Evolutionary conservation across 2,329 filamentous ascomycete species (phyloP), one percentile per base, ranked within the genome.

Genomic region (Aspergillus sp.): DNA sequence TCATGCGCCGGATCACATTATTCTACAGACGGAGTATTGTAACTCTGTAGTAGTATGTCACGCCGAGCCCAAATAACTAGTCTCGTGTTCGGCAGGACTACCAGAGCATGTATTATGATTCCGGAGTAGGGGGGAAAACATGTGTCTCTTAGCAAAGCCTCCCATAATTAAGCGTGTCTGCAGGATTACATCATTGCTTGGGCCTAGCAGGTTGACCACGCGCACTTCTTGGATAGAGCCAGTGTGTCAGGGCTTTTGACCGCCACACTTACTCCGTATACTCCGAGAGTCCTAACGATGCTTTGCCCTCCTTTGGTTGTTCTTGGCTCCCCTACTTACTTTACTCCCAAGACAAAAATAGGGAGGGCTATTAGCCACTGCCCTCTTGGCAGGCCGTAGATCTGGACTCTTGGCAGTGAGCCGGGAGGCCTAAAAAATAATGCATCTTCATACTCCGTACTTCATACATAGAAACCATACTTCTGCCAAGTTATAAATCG

Each of bases 1-100:
- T 57, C 52, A 56, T 51, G 47, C 48, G 49, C 46, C 33, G 33
- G 40, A n/a, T 29, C 40, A 27, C 9, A 28, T 19, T 19, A 19
- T 19, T 19, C 19, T 19, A 19, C 19, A 2, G 19, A 19, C 19
- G 19, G 19, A n/a, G 26, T 36, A 19, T 7, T 19, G 19, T 19
- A 12, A 36, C 34, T 10, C 8, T 8, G 32, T 36, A 36, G n/a
- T 36, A 36, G 19, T 19, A 19, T 19, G 19, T 19, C 19, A 19
- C 19, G 19, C 19, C 19, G 19, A 19, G 19, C 19, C 19, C 19
- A 19, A 19, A 19, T 19, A 19, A 2, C 19, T 32, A 32, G 30
- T 32, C 30, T 9, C 30, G 30, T 32, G 30, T 19, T 19, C 19
- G 19, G 19, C 19, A 19, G 2, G 19, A 1, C 19, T 2, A 19